Evolutionary conservation across 257 asterid genomes (phyloP).

Genomic region (Nyctanthes arbortristis): DNA sequence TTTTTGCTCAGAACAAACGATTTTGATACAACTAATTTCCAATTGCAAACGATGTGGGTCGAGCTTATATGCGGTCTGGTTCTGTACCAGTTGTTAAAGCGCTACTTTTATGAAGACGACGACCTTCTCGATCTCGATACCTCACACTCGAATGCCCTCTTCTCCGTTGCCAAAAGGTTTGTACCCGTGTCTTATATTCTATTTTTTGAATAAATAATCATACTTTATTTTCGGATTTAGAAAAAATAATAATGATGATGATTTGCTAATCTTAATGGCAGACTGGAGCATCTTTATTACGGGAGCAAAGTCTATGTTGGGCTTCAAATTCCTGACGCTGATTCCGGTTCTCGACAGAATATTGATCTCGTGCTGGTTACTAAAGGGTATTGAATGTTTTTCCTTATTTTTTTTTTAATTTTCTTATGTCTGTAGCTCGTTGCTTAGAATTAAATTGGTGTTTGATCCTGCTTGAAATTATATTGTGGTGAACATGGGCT

Average conservation of each 20-base stretch:
- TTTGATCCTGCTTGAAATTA: too few species aligned
- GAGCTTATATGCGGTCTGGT: slow-evolving; percentile 56
- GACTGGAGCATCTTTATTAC: slow-evolving; percentile 39
- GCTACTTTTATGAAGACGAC: slow-evolving; percentile 64
- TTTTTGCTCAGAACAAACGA: too few species aligned
- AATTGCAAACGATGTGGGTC: too few species aligned
- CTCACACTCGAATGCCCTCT: slow-evolving; percentile 58
- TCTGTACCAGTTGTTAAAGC: slow-evolving; percentile 40
- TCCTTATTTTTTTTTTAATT: not conserved
- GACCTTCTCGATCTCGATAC: slow-evolving; percentile 54
- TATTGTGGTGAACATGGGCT: too few species aligned
- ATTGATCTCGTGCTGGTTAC: slow-evolving; percentile 46
- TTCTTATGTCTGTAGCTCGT: not conserved
- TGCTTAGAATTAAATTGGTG: not conserved
- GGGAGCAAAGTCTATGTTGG: slow-evolving; percentile 41
- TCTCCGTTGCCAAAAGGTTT: slow-evolving; percentile 69
- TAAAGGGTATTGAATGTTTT: slow-evolving; percentile 21
- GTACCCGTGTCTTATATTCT: not conserved
- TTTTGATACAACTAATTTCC: too few species aligned
- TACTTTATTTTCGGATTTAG: not conserved
- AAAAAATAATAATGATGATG: too few species aligned
- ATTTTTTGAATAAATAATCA: not conserved
- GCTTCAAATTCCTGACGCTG: slow-evolving; percentile 48
- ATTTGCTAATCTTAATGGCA: not conserved
- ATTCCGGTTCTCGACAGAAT: slow-evolving; percentile 42